These are phyloP conservation scores for Xerocomus brunneocitrinus DNA, from an alignment of 768 basidiomycete species.

Conservation along the genomic window DNA sequence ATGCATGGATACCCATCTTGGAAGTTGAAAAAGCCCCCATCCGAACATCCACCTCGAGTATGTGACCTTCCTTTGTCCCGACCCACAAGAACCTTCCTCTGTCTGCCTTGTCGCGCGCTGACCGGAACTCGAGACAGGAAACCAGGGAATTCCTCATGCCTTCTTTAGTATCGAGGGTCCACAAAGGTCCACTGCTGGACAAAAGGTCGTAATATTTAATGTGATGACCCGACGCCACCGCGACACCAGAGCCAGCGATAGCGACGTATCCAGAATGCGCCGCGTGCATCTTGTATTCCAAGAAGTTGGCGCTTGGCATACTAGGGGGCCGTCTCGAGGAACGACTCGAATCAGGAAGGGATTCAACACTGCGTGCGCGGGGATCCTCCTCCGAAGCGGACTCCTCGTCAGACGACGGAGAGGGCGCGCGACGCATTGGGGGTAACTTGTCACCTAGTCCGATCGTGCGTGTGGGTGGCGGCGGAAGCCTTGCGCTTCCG, in stretches of 20 bases:
- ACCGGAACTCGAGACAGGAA: constrained; percentile 74
- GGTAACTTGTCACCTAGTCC: constrained; percentile 67
- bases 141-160: constrained; percentile 66
- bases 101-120: constrained; percentile 41
- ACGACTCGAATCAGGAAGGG: constrained; percentile 63
- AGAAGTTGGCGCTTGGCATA: constrained; percentile 29
- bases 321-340: constrained; percentile 54
- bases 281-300: constrained; percentile 49
- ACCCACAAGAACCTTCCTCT: constrained; percentile 72
- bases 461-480: constrained; percentile 74
- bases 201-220: constrained; percentile 62
- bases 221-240: constrained; percentile 54
- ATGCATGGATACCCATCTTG: constrained; percentile 59
- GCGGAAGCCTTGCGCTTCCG: constrained; percentile 45
- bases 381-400: constrained; percentile 60
- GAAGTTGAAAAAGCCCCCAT: constrained; percentile 53
- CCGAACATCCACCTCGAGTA: constrained; percentile 76
- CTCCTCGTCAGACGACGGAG: constrained; percentile 47
- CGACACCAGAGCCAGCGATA: constrained; percentile 53
- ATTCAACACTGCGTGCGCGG: constrained; percentile 41
- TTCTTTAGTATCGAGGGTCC: constrained; percentile 57
- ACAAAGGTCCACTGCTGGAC: constrained; percentile 41
- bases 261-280: constrained; percentile 52
- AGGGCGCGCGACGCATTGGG: constrained; percentile 45
- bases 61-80: constrained; percentile 86